phyloP scores from a whole-genome alignment of 2,329 filamentous ascomycete genomes.

The Aspergillus intermedius region DNA sequence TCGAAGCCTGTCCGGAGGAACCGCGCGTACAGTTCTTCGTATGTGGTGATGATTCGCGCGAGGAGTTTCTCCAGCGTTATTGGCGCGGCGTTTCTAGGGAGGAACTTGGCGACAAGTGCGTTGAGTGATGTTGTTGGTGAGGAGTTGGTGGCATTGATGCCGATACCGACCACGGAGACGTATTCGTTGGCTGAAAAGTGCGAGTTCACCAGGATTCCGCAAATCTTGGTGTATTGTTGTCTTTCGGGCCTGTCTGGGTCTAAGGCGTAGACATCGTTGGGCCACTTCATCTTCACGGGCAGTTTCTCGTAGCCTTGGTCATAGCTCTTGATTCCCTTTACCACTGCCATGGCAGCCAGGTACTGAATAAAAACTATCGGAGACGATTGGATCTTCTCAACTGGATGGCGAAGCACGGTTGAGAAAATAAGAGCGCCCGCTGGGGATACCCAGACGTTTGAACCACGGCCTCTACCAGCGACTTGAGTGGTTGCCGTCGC shows the following conservation, averaged over 20 bases:
- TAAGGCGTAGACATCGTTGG: slow-evolving; percentile 82
- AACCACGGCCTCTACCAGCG: slow-evolving; percentile 78
- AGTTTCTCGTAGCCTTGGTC: slow-evolving; percentile 66
- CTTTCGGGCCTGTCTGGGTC: slow-evolving; percentile 52
- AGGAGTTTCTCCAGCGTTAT: slow-evolving; percentile 74
- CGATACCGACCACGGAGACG: slow-evolving; percentile 78
- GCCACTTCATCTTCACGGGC: slow-evolving; percentile 89
- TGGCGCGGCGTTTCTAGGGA: slow-evolving; percentile 39
- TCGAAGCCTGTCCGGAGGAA: slow-evolving; percentile 75
- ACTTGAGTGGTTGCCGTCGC: slow-evolving; percentile 80
- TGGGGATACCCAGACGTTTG: slow-evolving; percentile 92
- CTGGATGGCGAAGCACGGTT: slow-evolving; percentile 75
- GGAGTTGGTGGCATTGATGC: slow-evolving; percentile 76
- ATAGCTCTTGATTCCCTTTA: slow-evolving; percentile 75
- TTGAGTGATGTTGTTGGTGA: slow-evolving; percentile 83
- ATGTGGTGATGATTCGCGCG: slow-evolving; percentile 68
- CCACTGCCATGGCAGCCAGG: slow-evolving; percentile 77
- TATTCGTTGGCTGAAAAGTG: slow-evolving; percentile 71
- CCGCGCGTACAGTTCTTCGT: slow-evolving; percentile 68
- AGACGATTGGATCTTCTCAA: slow-evolving; percentile 61
- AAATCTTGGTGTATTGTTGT: slow-evolving; percentile 72
- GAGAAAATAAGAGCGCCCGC: slow-evolving; percentile 82
- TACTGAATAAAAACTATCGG: slow-evolving; percentile 95
- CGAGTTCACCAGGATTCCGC: slow-evolving; percentile 86
- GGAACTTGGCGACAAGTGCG: slow-evolving; percentile 52